phyloP scores from a whole-genome alignment of 371 early-diverging fungal species.

The Mortierella sp. region DNA sequence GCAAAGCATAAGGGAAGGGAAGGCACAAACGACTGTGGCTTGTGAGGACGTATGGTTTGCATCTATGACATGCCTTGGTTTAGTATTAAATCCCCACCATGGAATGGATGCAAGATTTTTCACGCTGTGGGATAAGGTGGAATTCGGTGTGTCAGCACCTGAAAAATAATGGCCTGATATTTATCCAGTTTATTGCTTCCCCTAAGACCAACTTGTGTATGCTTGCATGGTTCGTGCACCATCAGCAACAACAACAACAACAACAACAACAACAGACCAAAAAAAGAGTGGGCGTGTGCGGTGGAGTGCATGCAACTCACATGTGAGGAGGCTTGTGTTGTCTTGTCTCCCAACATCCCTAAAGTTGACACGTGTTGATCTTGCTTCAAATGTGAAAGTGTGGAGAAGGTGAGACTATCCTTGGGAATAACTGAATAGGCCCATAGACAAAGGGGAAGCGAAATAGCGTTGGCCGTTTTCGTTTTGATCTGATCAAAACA shows the following conservation, averaged over 20 bases:
- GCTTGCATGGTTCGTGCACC: background rate
- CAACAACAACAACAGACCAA: background rate
- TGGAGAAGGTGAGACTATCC: conserved; percentile 7
- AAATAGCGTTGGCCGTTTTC: no score
- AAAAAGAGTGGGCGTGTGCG: background rate
- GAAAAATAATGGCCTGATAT: conserved; percentile 9
- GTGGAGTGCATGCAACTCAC: background rate
- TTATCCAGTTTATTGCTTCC: background rate
- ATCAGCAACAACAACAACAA: background rate
- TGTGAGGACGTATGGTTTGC: no score
- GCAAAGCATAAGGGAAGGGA: no score
- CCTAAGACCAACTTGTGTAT: no score
- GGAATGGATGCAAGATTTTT: no score
- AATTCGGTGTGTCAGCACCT: background rate
- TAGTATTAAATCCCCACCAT: no score
- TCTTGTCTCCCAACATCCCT: background rate
- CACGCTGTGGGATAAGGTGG: background rate
- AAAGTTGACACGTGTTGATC: background rate
- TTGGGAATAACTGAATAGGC: no score
- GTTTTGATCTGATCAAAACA: no score
- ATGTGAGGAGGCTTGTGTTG: background rate
- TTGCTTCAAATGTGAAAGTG: background rate
- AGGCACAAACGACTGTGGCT: no score
- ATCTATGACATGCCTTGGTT: no score
- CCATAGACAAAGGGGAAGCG: no score